Base-by-base conservation (phyloP, 306 rosid species). In the Benincasa hispida region DNA sequence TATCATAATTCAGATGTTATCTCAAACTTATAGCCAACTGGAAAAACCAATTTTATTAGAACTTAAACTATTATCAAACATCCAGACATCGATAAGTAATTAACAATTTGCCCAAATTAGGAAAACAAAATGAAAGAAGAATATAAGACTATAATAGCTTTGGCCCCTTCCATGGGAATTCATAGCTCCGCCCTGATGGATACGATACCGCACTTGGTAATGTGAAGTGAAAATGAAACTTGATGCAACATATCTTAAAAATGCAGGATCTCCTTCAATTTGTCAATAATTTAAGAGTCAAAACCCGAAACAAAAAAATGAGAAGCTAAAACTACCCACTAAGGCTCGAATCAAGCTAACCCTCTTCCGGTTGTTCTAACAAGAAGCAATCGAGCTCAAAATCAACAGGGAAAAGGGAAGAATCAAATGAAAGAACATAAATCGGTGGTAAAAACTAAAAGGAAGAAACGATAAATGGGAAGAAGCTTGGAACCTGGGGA, bases 401-500 rank as follows among this genome's bases (percentile, higher is more conserved):
- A 61, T 61, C 41, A 61, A 62, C 27, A 14, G 15, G 7, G 27
- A 35, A 63, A 63, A 63, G 6, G 48, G 21, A 65, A 65, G 2
- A 65, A 65, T 35, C 30, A 35, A 37, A 37, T 19, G 15, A 65
- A 65, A 65, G 28, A 35, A 34, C 3, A 63, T 10, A 35, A 63
- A 63, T 28, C 68, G 15, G 41, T 6, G 17, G 8, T 60, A 2
- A 14, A 57, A 3, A n/a, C n/a, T n/a, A n/a, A n/a, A 58, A 60
- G 30, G 79, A 65, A 39, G 22, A 6, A 50, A 58, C 9, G 62
- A 58, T 13, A 55, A 77, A 54, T 21, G 8, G 18, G 54, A 42
- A 28, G 50, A 72, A 60, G 78, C n/a, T 24, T 39, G 63, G 77
- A 79, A 93, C 98, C 98, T 93, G 98, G 51, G 98, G 97, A 51